A percentile compares a stretch with the other conserved stretches of the same genome.
Conservation (phyloP, 2,329 filamentous ascomycete genomes). For the Emydomyces testavorans region DNA sequence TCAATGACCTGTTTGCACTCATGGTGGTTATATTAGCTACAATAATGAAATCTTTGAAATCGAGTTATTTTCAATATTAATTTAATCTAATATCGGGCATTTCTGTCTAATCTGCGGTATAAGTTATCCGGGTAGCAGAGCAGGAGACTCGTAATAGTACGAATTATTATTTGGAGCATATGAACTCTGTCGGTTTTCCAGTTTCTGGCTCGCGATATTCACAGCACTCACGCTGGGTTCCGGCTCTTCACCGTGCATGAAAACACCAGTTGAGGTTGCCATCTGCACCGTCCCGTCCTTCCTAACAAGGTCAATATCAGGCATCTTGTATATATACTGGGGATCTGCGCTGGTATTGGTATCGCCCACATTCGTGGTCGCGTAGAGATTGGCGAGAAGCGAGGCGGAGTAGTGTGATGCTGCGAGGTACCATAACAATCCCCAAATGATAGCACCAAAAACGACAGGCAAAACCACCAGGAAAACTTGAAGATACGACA, state of each 20-base stretch:
- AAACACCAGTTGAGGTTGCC: slow-evolving; percentile 13
- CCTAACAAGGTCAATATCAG: slow-evolving; percentile 12
- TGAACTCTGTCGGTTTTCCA: neutral
- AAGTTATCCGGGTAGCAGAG: slow-evolving; percentile 4
- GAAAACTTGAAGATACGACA: slow-evolving; percentile 13
- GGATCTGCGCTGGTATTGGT: slow-evolving; percentile 12
- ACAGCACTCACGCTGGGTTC: neutral
- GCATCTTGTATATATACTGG: slow-evolving; percentile 13
- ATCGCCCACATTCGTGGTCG: slow-evolving; percentile 13
- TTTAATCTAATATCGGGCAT: no score
- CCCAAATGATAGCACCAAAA: slow-evolving; percentile 11
- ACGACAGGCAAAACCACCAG: slow-evolving; percentile 13
- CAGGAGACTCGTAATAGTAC: slow-evolving; percentile 7
- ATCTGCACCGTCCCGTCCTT: slow-evolving; percentile 11
- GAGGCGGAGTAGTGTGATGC: slow-evolving; percentile 12
- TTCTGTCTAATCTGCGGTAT: neutral
- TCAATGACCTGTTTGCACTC: no score
- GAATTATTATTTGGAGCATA: slow-evolving; percentile 8
- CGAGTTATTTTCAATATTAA: neutral
- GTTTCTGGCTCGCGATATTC: slow-evolving; percentile 1
- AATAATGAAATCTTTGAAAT: neutral
- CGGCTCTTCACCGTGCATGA: slow-evolving; percentile 7
- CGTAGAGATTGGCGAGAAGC: slow-evolving; percentile 14
- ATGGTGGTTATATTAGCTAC: no score
- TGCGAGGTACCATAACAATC: slow-evolving; percentile 7